Evolutionary conservation across 2,329 filamentous ascomycete genomes (phyloP).

Genomic region (Cladosporium sp.): DNA sequence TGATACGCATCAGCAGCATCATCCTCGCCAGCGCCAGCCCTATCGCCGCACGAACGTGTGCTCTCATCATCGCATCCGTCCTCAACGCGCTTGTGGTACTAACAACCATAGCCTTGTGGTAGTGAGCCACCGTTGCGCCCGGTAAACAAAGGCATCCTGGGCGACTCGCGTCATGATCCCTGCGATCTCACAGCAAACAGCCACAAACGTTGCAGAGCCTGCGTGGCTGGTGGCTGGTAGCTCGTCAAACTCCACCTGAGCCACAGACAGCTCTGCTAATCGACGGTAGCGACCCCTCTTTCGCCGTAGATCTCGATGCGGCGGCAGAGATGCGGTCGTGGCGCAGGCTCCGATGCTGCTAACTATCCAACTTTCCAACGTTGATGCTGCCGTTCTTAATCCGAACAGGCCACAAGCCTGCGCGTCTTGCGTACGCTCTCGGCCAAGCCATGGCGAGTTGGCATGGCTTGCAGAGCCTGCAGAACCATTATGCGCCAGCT

Average conservation of each 20-base stretch:
- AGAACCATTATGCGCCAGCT: no score
- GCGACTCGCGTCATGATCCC: neutral
- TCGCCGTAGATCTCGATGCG: no score
- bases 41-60: neutral
- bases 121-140: neutral
- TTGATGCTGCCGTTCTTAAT: no score
- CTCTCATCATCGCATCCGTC: neutral
- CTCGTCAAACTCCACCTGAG: neutral
- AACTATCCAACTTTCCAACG: no score
- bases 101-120: neutral
- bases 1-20: neutral
- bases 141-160: neutral
- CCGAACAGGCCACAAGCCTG: no score
- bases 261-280: no score
- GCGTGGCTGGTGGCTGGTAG: constrained; percentile 1
- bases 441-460: no score
- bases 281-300: no score
- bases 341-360: no score
- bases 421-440: no score
- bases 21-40: neutral
- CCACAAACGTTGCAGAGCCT: neutral
- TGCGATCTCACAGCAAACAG: neutral
- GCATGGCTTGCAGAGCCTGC: no score
- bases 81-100: neutral
- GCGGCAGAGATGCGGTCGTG: no score